Conservation (phyloP, 2,329 filamentous ascomycete genomes). For the Metarhizium guizhouense region DNA sequence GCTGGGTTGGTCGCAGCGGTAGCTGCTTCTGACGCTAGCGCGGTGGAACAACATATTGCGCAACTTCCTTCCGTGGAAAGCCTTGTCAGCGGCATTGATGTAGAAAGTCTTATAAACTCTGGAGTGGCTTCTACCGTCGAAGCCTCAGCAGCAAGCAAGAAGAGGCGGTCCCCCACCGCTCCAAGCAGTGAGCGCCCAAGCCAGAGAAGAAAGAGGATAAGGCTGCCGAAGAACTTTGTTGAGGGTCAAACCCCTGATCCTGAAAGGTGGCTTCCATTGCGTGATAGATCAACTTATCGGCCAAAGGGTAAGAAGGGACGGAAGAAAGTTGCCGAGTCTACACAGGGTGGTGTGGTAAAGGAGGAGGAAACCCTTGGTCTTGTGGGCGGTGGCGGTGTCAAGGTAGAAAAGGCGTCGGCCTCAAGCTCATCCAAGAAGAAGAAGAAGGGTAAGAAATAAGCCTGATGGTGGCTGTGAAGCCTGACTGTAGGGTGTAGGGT, state of each 20-base stretch:
- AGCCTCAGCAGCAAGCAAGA: conserved; percentile 32
- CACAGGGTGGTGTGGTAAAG: conserved; percentile 74
- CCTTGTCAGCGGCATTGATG: conserved; percentile 52
- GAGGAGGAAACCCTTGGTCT: conserved; percentile 62
- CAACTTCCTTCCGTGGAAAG: conserved; percentile 53
- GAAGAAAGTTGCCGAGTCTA: conserved; percentile 68
- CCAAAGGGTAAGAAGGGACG: conserved; percentile 91
- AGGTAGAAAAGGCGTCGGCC: conserved; percentile 49
- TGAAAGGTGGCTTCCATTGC: conserved; percentile 86
- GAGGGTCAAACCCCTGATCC: conserved; percentile 74
- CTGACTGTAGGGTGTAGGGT: neutral
- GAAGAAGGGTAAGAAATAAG: conserved; percentile 44
- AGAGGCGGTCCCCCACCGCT: conserved; percentile 33
- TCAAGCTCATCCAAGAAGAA: conserved; percentile 37
- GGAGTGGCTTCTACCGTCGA: conserved; percentile 44
- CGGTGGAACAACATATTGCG: conserved; percentile 44
- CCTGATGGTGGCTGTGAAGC: neutral
- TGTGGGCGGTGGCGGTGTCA: conserved; percentile 55
- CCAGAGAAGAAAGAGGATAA: conserved; percentile 51
- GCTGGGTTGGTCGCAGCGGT: conserved; percentile 84
- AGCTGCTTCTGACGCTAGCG: conserved; percentile 50
- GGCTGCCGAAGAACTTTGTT: conserved; percentile 65
- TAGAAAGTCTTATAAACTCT: conserved; percentile 51
- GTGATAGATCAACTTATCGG: conserved; percentile 79
- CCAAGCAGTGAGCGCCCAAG: conserved; percentile 31